A percentile compares a stretch with the other conserved stretches of the same genome.
Evolutionary conservation across 352 stramenopile genomes (phyloP).

Genomic region (Pythium rishiriense): DNA sequence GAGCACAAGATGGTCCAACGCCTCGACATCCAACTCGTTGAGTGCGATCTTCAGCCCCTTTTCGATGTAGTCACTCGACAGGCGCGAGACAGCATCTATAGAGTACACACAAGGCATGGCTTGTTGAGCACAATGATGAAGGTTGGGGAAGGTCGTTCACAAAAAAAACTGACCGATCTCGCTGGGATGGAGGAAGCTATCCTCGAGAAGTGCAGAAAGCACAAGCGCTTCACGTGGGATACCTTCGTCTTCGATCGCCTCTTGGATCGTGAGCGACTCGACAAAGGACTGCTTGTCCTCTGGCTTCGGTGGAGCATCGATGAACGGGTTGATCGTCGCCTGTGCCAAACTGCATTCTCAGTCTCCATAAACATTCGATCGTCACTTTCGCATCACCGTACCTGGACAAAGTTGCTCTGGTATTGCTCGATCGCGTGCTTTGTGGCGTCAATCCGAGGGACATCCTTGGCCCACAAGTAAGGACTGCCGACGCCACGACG

Average conservation of each 20-base stretch:
- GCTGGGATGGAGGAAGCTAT: constrained; percentile 41
- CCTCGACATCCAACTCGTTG: constrained; percentile 55
- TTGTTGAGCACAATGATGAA: too few relatives aligned
- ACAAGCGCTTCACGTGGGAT: constrained; percentile 67
- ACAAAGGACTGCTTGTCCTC: constrained; percentile 64
- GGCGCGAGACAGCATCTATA: constrained; percentile 33
- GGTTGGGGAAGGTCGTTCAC: too few relatives aligned
- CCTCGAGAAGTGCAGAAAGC: constrained; percentile 56
- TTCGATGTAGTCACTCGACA: constrained; percentile 43
- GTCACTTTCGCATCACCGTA: background rate
- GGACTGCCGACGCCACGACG: constrained; percentile 58
- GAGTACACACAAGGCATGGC: background rate
- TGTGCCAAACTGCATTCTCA: constrained; percentile 17
- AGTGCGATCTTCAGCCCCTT: constrained; percentile 51
- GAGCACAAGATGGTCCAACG: constrained; percentile 60
- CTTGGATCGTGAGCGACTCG: constrained; percentile 65
- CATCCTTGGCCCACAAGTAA: constrained; percentile 67
- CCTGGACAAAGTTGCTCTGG: constrained; percentile 65
- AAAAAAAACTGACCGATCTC: background rate
- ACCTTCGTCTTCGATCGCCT: constrained; percentile 57
- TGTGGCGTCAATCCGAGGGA: constrained; percentile 61
- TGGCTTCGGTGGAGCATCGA: constrained; percentile 18
- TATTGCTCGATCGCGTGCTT: constrained; percentile 42
- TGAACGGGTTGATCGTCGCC: constrained; percentile 50
- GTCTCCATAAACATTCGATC: background rate